These are phyloP conservation scores for Pterocarpus santalinus DNA, from an alignment of 306 rosid genomes.

Conservation along the genomic window DNA sequence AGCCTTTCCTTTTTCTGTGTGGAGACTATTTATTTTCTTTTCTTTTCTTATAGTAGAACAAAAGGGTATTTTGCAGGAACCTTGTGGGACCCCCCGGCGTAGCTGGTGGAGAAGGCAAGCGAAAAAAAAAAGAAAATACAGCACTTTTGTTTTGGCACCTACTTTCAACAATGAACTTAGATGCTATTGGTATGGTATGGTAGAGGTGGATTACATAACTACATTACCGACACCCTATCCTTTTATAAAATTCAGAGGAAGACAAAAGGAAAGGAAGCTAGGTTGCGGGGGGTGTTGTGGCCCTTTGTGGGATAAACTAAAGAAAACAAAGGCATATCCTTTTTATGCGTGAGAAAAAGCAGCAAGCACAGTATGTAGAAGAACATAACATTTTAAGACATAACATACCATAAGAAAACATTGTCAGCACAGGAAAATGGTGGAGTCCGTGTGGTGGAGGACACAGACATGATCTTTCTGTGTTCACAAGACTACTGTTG, in stretches of 20 bases:
- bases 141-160: constrained; percentile 37
- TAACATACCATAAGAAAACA: background rate
- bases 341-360: constrained; percentile 3
- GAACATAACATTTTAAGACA: too few relatives aligned
- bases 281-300: background rate
- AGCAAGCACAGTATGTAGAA: constrained; percentile 31
- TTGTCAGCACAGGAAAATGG: constrained; percentile 38
- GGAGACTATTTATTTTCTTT: background rate
- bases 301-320: constrained; percentile 21
- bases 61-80: background rate
- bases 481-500: constrained; percentile 47
- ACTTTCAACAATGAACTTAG: constrained; percentile 37
- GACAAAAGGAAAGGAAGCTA: background rate
- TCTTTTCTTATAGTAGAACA: background rate
- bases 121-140: background rate
- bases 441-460: constrained; percentile 34
- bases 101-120: background rate
- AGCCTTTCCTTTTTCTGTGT: background rate
- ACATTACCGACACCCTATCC: constrained; percentile 56
- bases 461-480: constrained; percentile 29
- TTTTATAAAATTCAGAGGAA: background rate
- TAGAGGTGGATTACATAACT: constrained; percentile 2
- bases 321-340: constrained; percentile 31
- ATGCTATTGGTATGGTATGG: constrained; percentile 8
- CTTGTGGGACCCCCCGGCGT: background rate